A percentile compares a stretch with the other conserved stretches of the same genome.
Conservation (phyloP, 805 yeast genomes). For the Spathaspora arborariae region DNA sequence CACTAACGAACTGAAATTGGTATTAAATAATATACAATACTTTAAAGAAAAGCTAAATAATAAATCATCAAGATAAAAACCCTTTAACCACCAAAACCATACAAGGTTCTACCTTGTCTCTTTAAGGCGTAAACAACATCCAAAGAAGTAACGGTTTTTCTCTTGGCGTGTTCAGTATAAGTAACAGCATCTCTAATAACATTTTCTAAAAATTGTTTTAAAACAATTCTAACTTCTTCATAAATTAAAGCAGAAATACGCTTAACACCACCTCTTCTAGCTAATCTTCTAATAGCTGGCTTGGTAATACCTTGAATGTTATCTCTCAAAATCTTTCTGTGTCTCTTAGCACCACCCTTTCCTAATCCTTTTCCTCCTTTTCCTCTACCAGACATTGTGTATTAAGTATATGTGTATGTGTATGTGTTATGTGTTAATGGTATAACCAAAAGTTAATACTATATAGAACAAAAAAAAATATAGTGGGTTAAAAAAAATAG, state of each 20-base stretch:
- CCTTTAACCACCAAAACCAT: constrained; percentile 98
- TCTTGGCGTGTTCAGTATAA: constrained; percentile 99
- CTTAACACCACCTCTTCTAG: constrained; percentile 99
- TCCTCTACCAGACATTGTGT: constrained; percentile 96
- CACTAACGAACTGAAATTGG: constrained; percentile 3
- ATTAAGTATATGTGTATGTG: constrained; percentile 10
- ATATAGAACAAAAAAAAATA: constrained; percentile 3
- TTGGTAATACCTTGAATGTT: constrained; percentile 99
- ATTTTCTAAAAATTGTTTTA: constrained; percentile 92
- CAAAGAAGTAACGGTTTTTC: constrained; percentile 98
- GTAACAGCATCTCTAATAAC: constrained; percentile 99
- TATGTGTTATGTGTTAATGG: neutral
- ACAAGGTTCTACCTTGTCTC: constrained; percentile 99
- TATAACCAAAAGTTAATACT: constrained; percentile 5
- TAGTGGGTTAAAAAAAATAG: neutral
- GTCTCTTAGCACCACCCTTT: constrained; percentile 99
- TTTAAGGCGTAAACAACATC: constrained; percentile 98
- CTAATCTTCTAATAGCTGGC: constrained; percentile 99
- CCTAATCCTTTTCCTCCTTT: constrained; percentile 99
- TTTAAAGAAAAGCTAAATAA: constrained; percentile 1
- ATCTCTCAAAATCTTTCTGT: constrained; percentile 98
- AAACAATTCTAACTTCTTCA: constrained; percentile 97
- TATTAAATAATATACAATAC: constrained; percentile 5
- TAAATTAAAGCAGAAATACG: constrained; percentile 98
- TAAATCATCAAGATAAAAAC: neutral